These are phyloP conservation scores for Gossypium anomalum DNA, from an alignment of 345 rosid genomes.

Conservation along the genomic window DNA sequence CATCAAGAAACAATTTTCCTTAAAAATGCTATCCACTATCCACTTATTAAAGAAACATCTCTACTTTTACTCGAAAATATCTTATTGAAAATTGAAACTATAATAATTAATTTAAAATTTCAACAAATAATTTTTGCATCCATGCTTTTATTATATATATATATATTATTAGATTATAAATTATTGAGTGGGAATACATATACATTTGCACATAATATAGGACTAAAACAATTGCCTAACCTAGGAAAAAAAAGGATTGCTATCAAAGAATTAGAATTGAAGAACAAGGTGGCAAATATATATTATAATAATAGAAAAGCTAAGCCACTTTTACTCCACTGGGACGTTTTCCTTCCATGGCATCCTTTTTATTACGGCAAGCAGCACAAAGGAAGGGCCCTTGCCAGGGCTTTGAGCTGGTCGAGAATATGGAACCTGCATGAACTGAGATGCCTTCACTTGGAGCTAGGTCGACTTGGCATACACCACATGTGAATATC, in stretches of 20 bases:
- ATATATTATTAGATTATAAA: background rate
- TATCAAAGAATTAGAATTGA: slow-evolving; percentile 9
- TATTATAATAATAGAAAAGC: slow-evolving; percentile 2
- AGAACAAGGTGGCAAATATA: slow-evolving; percentile 24
- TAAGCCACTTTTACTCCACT: slow-evolving; percentile 67
- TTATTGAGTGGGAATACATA: slow-evolving; percentile 29
- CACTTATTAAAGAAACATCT: too few relatives aligned
- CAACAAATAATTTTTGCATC: background rate
- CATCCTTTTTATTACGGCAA: slow-evolving; percentile 80
- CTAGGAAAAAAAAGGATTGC: slow-evolving; percentile 14
- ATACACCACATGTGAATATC: slow-evolving; percentile 73
- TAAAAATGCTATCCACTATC: too few relatives aligned
- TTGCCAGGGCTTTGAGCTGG: slow-evolving; percentile 77
- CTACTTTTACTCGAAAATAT: too few relatives aligned
- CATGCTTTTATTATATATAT: background rate
- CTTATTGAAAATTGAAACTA: too few relatives aligned
- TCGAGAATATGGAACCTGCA: slow-evolving; percentile 71
- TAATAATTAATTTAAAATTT: too few relatives aligned
- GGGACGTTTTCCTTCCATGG: slow-evolving; percentile 92
- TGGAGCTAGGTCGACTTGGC: slow-evolving; percentile 76
- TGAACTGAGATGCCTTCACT: slow-evolving; percentile 80
- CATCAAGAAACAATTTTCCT: too few relatives aligned
- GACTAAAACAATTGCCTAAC: slow-evolving; percentile 23
- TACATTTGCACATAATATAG: slow-evolving; percentile 26
- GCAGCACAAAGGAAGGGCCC: slow-evolving; percentile 84